Conservation (phyloP, 2,329 filamentous ascomycete genomes). For the Dothistroma pini region DNA sequence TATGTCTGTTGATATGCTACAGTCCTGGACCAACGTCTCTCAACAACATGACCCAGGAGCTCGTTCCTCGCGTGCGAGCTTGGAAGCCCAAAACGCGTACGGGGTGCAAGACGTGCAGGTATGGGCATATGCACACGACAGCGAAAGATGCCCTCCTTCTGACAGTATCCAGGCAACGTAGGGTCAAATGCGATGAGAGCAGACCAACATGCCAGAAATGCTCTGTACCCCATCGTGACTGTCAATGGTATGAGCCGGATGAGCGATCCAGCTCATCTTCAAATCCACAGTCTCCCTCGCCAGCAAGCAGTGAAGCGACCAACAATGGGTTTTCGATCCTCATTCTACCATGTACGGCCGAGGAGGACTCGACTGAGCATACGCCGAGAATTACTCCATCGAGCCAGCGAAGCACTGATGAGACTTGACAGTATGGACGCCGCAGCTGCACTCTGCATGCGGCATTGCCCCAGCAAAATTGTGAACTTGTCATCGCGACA, state of each 20-base stretch:
- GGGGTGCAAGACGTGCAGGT: slow-evolving; percentile 10
- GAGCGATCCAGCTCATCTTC: not conserved
- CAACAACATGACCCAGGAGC: not conserved
- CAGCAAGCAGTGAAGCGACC: not conserved
- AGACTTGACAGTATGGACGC: not conserved
- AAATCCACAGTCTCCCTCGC: not conserved
- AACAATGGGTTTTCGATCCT: not conserved
- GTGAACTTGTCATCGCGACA: slow-evolving; percentile 2
- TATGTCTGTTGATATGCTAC: not conserved
- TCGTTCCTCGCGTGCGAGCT: slow-evolving; percentile 1
- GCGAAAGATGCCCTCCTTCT: not conserved
- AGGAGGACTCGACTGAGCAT: not conserved
- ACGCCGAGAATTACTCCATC: not conserved
- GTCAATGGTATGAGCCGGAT: not conserved
- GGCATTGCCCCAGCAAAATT: slow-evolving; percentile 3
- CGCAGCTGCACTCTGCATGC: slow-evolving; percentile 2
- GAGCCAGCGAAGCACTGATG: slow-evolving; percentile 3
- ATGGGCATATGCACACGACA: not conserved
- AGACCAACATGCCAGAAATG: slow-evolving; percentile 1
- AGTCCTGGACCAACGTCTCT: not conserved
- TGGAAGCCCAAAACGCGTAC: slow-evolving; percentile 9
- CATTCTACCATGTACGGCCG: no score
- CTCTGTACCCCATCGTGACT: not conserved
- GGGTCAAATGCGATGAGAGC: slow-evolving; percentile 10
- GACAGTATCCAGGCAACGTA: not conserved